Percentiles rank a stretch among this genome's conserved stretches.
phyloP scores from a whole-genome alignment of 805 yeast species.

The Nakazawaea wyomingensis region DNA sequence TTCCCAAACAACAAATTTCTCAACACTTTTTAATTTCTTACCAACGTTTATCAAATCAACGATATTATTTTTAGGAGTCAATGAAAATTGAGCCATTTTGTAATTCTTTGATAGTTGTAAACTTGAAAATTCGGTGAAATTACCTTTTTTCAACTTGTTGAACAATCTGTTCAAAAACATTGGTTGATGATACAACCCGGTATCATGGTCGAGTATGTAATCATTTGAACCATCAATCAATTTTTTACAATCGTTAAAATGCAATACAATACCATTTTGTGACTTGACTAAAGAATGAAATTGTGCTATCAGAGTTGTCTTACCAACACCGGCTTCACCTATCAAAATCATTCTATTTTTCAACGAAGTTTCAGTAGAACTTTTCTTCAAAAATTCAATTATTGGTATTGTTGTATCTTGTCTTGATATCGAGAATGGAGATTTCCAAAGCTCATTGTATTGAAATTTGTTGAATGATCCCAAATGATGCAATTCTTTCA shows the following conservation, averaged over 20 bases:
- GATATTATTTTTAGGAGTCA: slow-evolving; percentile 27
- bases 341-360: slow-evolving; percentile 49
- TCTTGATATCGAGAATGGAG: slow-evolving; percentile 57
- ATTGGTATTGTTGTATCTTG: slow-evolving; percentile 38
- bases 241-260: slow-evolving; percentile 55
- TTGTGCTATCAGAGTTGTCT: slow-evolving; percentile 68
- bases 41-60: slow-evolving; percentile 36
- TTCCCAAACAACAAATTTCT: slow-evolving; percentile 40
- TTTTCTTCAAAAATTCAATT: slow-evolving; percentile 31
- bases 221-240: slow-evolving; percentile 73
- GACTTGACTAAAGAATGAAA: slow-evolving; percentile 51
- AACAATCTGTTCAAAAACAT: slow-evolving; percentile 64
- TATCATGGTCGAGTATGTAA: slow-evolving; percentile 47
- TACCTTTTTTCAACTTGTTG: slow-evolving; percentile 43
- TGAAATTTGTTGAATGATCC: slow-evolving; percentile 69
- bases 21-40: slow-evolving; percentile 14
- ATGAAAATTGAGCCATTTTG: slow-evolving; percentile 25
- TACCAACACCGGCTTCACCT: slow-evolving; percentile 78
- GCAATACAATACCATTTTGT: slow-evolving; percentile 46
- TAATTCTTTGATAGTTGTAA: slow-evolving; percentile 30
- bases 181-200: slow-evolving; percentile 64
- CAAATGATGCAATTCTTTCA: slow-evolving; percentile 40
- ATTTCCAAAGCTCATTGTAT: slow-evolving; percentile 57
- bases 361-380: slow-evolving; percentile 27
- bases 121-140: slow-evolving; percentile 31